Base-by-base conservation (phyloP, 2,329 filamentous ascomycete genomes). In the Fusarium equiseti region DNA sequence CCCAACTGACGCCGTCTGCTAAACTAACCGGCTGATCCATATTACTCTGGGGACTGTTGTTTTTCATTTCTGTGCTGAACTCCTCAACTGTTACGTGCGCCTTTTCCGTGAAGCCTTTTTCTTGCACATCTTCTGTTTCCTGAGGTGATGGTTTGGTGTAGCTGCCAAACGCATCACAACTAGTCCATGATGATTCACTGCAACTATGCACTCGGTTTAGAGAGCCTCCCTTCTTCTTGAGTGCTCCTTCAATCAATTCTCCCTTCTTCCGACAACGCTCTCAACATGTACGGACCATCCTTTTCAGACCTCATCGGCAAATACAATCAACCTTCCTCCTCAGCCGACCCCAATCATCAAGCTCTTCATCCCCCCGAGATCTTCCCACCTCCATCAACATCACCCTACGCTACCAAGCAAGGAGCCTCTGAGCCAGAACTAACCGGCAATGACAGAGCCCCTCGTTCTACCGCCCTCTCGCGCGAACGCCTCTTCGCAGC, bases 401-500 rank as follows among this genome's bases (percentile, higher is more conserved):
- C 32, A 15, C 22, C 6, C 16, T 11, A 6, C 1, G 5, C 38
- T 8, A 3, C 46, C 16, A 72, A 75, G 18, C 42, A 46, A 40
- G 59, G 72, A 15, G 12, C 32, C 3, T 16, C 15, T 11, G 63
- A 64, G 2, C 40, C 63, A 8, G 68, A 65, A 48, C 44, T 73
- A 16, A 63, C 68, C 5, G 24, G 22, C 42, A 75, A 60, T 3
- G 20, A 27, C 9, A 27, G 18, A 0, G 24, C 31, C 1, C 68
- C 63, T 0, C 72, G 66, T 29, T 75, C 72, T 1, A 61, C 16
- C 20, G 50, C 63, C 26, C 44, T 26, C 2, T 71, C 68, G 10
- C 75, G 75, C 6, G 60, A 75, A 2, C 65, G 51, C 10, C 63
- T 79, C n/a, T 77, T 79, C 26, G 59, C 72, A 1, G 70, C 72